Base-by-base conservation (phyloP, 1,284 basidiomycete species). In the Sanguinoderma infundibulare region DNA sequence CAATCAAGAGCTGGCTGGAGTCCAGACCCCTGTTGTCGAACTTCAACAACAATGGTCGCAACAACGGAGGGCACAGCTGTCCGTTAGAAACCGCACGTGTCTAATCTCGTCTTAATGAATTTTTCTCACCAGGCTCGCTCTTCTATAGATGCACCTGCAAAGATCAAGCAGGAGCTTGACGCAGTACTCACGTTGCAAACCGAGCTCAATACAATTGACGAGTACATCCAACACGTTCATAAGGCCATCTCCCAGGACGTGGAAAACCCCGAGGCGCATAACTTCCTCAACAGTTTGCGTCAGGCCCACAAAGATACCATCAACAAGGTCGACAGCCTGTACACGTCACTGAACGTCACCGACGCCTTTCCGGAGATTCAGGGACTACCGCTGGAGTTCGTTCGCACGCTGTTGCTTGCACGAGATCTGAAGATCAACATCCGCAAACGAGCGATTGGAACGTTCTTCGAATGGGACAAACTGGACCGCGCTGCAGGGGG, bases 401-500 rank as follows among this genome's bases (percentile, higher is more conserved):
- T 79, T 3, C 52, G 63, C 0, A 72, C 57, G 0, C 68, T 81
- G 0, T 42, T 80, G 0, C 55, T 79, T 52, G 73, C 74, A 0
- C 62, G 69, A 0, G 74, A 79, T 22, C 64, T 79, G 12, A 81
- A 81, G 59, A 76, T 77, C 15, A 77, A 76, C 52, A 77, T 81
- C 22, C 61, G 70, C 0, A 78, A 76, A 46, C 57, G 69, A 1
- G 76, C 73, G 0, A 73, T 78, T 8, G 72, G 69, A 0, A 75
- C 72, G 15, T 80, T 81, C 47, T 75, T 76, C 9, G 75, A 80
- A 46, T 79, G 75, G 74, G 76, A 80, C 28, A 70, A 67, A 5
- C 64, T 80, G 0, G 73, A 78, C 51, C 69, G 67, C 26, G 76
- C 76, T 0, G 73, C 73, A 6, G 72, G 74, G 0, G 72, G 77